These are phyloP conservation scores for Fusarium anguioides DNA, from an alignment of 2,329 filamentous ascomycete genomes.

Conservation along the genomic window DNA sequence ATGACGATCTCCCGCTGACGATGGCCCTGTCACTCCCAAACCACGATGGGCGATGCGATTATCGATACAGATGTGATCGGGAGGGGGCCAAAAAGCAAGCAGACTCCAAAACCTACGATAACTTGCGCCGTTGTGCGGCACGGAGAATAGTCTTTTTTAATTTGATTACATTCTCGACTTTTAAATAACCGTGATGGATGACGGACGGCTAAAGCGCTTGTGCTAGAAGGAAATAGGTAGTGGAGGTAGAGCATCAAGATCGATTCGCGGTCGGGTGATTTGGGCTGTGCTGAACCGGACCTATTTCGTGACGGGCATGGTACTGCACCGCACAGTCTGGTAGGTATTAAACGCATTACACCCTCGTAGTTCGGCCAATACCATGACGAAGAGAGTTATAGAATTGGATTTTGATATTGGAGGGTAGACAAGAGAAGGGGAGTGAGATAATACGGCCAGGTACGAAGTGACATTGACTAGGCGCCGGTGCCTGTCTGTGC, in stretches of 20 bases:
- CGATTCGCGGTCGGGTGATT: conserved; percentile 21
- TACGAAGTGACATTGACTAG: not conserved
- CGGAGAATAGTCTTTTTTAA: not conserved
- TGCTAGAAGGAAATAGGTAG: not conserved
- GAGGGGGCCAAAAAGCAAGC: too few relatives aligned
- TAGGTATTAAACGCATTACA: not conserved
- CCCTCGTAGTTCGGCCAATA: not conserved
- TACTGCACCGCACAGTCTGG: too few relatives aligned
- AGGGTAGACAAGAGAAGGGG: not conserved
- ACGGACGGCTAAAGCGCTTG: conserved; percentile 10
- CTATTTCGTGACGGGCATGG: not conserved
- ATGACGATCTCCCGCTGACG: conserved; percentile 43
- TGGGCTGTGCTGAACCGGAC: not conserved
- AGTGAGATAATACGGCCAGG: conserved; percentile 14
- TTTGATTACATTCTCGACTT: too few relatives aligned
- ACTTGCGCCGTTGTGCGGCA: conserved; percentile 8
- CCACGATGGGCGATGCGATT: conserved; percentile 33
- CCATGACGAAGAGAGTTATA: not conserved
- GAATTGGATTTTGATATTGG: not conserved
- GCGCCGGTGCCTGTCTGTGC: not conserved
- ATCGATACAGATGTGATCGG: conserved; percentile 32
- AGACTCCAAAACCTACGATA: too few relatives aligned
- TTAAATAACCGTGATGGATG: too few relatives aligned
- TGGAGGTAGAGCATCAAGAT: conserved; percentile 28
- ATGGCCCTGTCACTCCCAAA: conserved; percentile 20